Evolutionary conservation across 495 filamentous ascomycete genomes (phyloP).

Genomic region (Penicillium bialowiezense): DNA sequence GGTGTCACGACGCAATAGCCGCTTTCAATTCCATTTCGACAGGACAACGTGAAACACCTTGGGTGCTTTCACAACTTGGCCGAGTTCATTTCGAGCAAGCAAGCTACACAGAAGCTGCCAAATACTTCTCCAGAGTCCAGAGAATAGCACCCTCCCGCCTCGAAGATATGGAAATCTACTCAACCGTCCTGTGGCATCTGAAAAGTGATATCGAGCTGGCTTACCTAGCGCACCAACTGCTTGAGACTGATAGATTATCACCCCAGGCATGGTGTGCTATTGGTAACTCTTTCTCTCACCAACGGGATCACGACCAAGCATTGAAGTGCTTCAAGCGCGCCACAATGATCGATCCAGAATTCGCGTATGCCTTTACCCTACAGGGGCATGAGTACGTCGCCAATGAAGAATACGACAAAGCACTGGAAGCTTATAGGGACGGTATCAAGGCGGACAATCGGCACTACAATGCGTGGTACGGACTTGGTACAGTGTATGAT

Average conservation of each 20-base stretch:
- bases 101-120: conserved; percentile 80
- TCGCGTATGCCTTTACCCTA: conserved; percentile 92
- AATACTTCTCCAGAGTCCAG: conserved; percentile 73
- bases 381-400: conserved; percentile 96
- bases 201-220: conserved; percentile 89
- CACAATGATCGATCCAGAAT: conserved; percentile 81
- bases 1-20: conserved; percentile 70
- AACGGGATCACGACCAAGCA: conserved; percentile 91
- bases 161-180: conserved; percentile 96
- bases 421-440: conserved; percentile 75
- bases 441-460: conserved; percentile 81
- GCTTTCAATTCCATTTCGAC: conserved; percentile 65
- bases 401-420: conserved; percentile 97
- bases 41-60: conserved; percentile 87
- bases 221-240: conserved; percentile 83
- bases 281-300: conserved; percentile 94
- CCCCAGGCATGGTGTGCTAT: conserved; percentile 95
- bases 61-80: conserved; percentile 87
- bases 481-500: conserved; percentile 87
- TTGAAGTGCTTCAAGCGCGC: conserved; percentile 93
- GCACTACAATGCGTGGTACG: conserved; percentile 98
- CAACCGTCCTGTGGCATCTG: conserved; percentile 94
- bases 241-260: conserved; percentile 80
- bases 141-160: conserved; percentile 72
- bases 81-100: conserved; percentile 86